Conservation (phyloP, 2,329 filamentous ascomycete species). For the Ophiostoma sp. region DNA sequence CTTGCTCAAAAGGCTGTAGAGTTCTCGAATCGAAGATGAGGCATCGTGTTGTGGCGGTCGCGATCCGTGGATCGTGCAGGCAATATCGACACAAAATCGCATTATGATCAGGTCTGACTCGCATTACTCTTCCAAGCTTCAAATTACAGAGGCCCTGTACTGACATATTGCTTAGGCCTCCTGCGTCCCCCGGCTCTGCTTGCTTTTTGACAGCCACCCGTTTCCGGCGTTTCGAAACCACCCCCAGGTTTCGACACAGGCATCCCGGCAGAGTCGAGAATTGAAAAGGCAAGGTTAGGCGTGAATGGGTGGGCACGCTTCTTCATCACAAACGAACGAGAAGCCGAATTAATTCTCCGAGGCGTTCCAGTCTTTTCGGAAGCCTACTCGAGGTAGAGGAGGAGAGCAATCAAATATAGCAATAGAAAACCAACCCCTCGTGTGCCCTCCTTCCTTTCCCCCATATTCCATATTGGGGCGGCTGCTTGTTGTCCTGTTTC, state of each 20-base stretch:
- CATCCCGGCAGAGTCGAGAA: not conserved
- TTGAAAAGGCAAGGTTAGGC: not conserved
- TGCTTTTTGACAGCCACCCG: not conserved
- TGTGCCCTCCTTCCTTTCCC: not conserved
- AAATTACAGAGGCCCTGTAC: not conserved
- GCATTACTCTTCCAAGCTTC: not conserved
- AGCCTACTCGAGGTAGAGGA: not conserved
- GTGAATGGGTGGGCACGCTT: not conserved
- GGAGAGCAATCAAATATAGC: not conserved
- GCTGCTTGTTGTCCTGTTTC: not conserved
- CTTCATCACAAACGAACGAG: conserved; percentile 11
- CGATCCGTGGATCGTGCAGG: not conserved
- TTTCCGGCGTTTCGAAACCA: conserved; percentile 10
- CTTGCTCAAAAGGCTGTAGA: not conserved
- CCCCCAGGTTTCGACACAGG: not conserved
- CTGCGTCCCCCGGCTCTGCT: not conserved
- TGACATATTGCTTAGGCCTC: not conserved
- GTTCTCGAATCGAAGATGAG: not conserved
- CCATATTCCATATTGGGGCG: not conserved
- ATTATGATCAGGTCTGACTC: not conserved
- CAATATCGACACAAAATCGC: not conserved
- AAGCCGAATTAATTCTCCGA: conserved; percentile 7
- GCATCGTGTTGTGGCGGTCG: too few species aligned
- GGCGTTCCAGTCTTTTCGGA: not conserved
- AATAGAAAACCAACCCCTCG: not conserved